Base-by-base conservation (phyloP, 1,139 yeast species). In the Protomyces inundatus region DNA sequence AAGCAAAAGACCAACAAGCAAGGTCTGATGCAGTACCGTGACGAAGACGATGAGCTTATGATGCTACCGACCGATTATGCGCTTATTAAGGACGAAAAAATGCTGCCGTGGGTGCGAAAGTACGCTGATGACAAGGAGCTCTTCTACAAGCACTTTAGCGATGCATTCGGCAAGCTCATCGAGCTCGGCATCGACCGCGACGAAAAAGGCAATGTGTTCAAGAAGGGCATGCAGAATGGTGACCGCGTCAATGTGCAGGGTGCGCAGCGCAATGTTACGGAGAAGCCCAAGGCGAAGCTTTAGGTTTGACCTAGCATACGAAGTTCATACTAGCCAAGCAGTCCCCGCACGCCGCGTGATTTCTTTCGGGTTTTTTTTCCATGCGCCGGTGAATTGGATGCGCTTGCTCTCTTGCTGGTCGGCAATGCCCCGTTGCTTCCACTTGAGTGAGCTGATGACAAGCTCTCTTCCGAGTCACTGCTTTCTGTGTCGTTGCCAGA, bases 1-100 rank as follows among this genome's bases (percentile, higher is more conserved):
- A 84, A 84, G 67, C 77, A 82, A 67, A 83, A 81, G 72, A 78
- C 68, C 54, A 64, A 63, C 45, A n/a, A 42, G 45, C 42, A 53
- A 6, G 56, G 64, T 4, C 51, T 56, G 51, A 16, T 46, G 48
- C 64, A 63, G 45, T 59, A 37, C 52, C 90, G 87, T 72, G 83
- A 82, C 69, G 62, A 58, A 30, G 83, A 80, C 69, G 86, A 87
- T 61, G 78, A 84, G n/a, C 82, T 86, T 71, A 90, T 90, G 97
- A 90, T 90, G 97, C 79, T 90, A 72, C 95, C 95, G 55, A 82
- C 96, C 36, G 97, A 90, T 74, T 82, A 84, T 77, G 87, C 91
- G 1, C 76, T 90, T 70, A 79, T 84, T 65, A 83, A 85, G 73
- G 93, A 87, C 73, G 79, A 83, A 57, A 79, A 78, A 67, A 89